Evolutionary conservation across 106 monocot species (phyloP).

Genomic region (Acanthochlamys bracteata): DNA sequence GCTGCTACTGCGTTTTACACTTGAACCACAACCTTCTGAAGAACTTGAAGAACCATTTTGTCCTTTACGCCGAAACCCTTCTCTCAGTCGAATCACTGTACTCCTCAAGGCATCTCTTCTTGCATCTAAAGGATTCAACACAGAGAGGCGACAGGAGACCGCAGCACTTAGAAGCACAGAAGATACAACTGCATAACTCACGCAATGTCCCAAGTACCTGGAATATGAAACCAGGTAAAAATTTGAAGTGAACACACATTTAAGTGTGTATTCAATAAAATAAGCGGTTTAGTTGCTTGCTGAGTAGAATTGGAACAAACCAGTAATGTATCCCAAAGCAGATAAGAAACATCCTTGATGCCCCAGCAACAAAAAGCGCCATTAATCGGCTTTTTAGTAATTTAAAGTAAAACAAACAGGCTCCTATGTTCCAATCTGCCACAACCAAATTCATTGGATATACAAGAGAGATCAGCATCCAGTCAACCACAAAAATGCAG

Average conservation of each 20-base stretch:
- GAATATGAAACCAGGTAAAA: background rate
- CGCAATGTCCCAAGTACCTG: constrained; percentile 98
- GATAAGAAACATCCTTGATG: constrained; percentile 86
- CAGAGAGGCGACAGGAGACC: constrained; percentile 61
- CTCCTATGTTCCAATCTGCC: constrained; percentile 87
- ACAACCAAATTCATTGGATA: constrained; percentile 2
- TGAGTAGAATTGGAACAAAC: too few species aligned
- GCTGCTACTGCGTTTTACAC: constrained; percentile 86
- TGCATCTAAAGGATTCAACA: constrained; percentile 74
- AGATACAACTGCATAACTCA: constrained; percentile 92
- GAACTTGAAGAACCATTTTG: constrained; percentile 85
- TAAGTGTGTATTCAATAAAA: too few species aligned
- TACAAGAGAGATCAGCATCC: too few species aligned
- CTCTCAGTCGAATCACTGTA: constrained; percentile 89
- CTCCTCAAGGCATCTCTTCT: constrained; percentile 86
- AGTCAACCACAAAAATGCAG: background rate
- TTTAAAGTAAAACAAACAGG: constrained; percentile 83
- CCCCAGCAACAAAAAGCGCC: constrained; percentile 80
- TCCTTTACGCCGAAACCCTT: constrained; percentile 74
- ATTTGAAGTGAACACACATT: too few species aligned
- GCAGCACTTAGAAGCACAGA: constrained; percentile 77
- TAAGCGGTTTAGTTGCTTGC: too few species aligned
- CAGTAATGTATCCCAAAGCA: constrained; percentile 98
- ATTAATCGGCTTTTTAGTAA: constrained; percentile 67
- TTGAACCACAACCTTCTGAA: constrained; percentile 93